phyloP scores from a whole-genome alignment of 257 asterid species.

The Solanum gandarillasii region DNA sequence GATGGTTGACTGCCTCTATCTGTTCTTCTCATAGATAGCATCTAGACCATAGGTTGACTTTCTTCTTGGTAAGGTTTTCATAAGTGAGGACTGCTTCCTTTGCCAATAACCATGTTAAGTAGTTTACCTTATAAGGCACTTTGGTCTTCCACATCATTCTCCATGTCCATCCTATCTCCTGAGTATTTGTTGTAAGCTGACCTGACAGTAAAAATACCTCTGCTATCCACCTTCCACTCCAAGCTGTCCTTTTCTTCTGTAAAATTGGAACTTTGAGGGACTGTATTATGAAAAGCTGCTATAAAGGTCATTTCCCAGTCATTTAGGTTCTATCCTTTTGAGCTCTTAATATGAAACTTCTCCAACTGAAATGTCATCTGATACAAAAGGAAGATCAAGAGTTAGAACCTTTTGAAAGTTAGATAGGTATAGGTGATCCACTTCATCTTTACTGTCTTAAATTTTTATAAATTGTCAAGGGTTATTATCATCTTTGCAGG shows the following conservation, averaged over 20 bases:
- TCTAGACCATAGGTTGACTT: no score
- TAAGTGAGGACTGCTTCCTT: no score
- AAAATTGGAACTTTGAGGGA: not conserved
- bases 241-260: not conserved
- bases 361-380: not conserved
- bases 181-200: not conserved
- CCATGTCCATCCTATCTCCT: no score
- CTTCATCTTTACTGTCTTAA: not conserved
- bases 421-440: not conserved
- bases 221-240: not conserved
- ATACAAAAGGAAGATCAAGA: not conserved
- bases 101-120: no score
- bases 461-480: not conserved
- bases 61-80: no score
- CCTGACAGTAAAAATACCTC: not conserved
- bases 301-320: not conserved
- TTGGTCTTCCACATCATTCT: no score
- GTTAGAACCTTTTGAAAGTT: not conserved
- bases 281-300: not conserved
- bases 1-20: no score
- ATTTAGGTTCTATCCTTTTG: not conserved
- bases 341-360: not conserved
- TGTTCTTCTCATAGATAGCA: no score
- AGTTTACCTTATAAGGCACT: no score
- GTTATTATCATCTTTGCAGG: constrained; percentile 27